Evolutionary conservation across 2,329 filamentous ascomycete species (phyloP), one percentile per base, ranked within the genome.

Genomic region (Colletotrichum camelliae): DNA sequence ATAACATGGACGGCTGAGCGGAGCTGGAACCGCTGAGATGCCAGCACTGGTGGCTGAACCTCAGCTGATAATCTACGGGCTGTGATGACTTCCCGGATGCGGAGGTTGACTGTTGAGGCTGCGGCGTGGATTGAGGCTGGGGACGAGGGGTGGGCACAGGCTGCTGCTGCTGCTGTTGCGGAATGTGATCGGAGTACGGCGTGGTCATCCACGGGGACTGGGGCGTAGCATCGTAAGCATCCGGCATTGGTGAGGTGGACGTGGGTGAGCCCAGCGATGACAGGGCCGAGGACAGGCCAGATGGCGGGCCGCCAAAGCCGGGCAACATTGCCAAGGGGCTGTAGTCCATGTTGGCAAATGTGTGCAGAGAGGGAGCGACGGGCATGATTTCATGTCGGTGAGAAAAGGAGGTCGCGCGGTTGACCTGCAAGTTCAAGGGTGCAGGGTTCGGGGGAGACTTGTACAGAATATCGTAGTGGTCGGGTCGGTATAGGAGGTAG

Each of bases 401-500:
- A 5, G 86, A 84, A 74, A 91, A 87, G 4, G 84, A 83, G 16
- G 85, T 83, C 12, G 88, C 89, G 29, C 89, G 86, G 79, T 92
- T 87, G 61, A 93, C 89, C 78, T 91, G 90, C 60, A 93, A 74
- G 29, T 84, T 79, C 15, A 84, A 77, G 2, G 84, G 81, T 13
- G 80, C 77, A 66, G 81, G 81, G 75, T 72, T 78, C 60, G 67
- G 81, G 75, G 69, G 81, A 75, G 78, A 70, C 82, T 92, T 93
- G 87, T 99, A 99, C 39, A 98, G 89, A 77, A 99, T 93, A 84
- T 98, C 97, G 84, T 98, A 99, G 85, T 98, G 97, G 76, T 95
- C 95, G 57, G 87, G 97, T 82, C 87, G 93, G 90, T 86, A 96
- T 81, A 89, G 89, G 76, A 90, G 86, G 79, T 91, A 87, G 43